A percentile compares a stretch with the other conserved stretches of the same genome.
Evolutionary conservation across 179 eudicot species (phyloP).

Genomic region (Patellifolia procumbens): DNA sequence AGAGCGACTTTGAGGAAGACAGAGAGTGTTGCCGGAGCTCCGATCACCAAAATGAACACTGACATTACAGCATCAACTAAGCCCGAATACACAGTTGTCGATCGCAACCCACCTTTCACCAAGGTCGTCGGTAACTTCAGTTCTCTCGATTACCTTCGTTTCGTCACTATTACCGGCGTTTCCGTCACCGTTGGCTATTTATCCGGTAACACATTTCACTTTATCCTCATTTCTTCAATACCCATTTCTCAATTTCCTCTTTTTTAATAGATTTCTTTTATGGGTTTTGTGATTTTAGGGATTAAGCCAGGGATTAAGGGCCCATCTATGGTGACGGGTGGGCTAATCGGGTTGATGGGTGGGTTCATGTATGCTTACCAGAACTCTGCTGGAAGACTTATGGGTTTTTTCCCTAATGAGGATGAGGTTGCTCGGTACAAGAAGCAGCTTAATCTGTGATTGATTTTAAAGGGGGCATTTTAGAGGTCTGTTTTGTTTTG

Average conservation of each 20-base stretch:
- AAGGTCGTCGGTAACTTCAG: conserved; percentile 89
- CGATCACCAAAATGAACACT: conserved; percentile 59
- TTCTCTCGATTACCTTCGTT: conserved; percentile 86
- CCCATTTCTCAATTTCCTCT: neutral
- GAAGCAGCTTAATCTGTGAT: conserved; percentile 42
- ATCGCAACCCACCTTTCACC: conserved; percentile 94
- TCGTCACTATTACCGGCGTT: conserved; percentile 85
- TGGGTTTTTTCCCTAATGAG: conserved; percentile 98
- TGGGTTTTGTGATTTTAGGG: conserved; percentile 41
- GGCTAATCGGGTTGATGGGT: conserved; percentile 89
- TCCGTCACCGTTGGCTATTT: conserved; percentile 96
- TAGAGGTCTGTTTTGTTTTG: neutral
- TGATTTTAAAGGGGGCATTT: neutral
- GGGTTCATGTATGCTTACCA: conserved; percentile 98
- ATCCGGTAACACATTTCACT: conserved; percentile 51
- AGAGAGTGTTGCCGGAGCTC: too few relatives aligned
- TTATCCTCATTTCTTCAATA: neutral
- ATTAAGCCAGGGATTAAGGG: conserved; percentile 87
- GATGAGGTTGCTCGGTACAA: conserved; percentile 86
- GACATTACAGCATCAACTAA: conserved; percentile 89
- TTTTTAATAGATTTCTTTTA: neutral
- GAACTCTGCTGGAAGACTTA: conserved; percentile 89
- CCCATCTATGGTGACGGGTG: conserved; percentile 97
- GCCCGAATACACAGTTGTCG: conserved; percentile 86
- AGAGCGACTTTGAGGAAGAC: neutral